phyloP scores from a whole-genome alignment of 2,329 filamentous ascomycete species.

The Xylariomycetidae sp. region DNA sequence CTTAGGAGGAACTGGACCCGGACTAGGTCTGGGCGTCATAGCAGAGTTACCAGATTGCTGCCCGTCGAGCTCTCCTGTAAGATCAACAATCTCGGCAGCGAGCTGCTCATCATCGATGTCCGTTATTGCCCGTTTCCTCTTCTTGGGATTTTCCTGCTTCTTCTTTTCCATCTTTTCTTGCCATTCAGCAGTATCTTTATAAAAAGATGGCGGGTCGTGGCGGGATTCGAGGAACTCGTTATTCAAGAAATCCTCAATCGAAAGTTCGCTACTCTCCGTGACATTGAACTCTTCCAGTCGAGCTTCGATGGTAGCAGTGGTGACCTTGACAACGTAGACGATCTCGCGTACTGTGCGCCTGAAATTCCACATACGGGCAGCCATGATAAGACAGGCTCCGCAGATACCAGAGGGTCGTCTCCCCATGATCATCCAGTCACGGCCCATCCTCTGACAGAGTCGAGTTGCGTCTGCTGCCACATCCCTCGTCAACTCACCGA shows the following conservation, averaged over 20 bases:
- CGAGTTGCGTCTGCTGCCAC: conserved; percentile 85
- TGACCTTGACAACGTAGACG: conserved; percentile 97
- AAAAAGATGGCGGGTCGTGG: conserved; percentile 81
- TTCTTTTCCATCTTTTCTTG: conserved; percentile 48
- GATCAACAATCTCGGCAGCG: conserved; percentile 19
- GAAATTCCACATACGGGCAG: conserved; percentile 97
- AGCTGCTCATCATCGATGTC: conserved; percentile 28
- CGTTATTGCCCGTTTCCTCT: conserved; percentile 39
- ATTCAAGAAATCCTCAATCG: conserved; percentile 78
- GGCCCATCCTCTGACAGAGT: conserved; percentile 87
- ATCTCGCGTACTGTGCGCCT: conserved; percentile 88
- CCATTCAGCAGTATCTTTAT: conserved; percentile 59
- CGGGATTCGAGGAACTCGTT: conserved; percentile 65
- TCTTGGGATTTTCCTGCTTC: conserved; percentile 32
- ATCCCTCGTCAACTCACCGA: conserved; percentile 72
- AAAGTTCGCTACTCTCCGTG: conserved; percentile 78
- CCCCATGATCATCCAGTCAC: conserved; percentile 96
- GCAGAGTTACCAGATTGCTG: conserved; percentile 4
- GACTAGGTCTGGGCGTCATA: conserved; percentile 11
- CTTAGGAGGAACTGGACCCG: conserved; percentile 16
- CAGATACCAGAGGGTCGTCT: conserved; percentile 90
- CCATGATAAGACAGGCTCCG: conserved; percentile 89
- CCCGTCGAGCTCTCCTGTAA: conserved; percentile 4
- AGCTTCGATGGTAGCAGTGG: conserved; percentile 86
- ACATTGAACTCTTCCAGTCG: conserved; percentile 88